Evolutionary conservation across 2,329 filamentous ascomycete species (phyloP).

Genomic region (Blumeria graminis): DNA sequence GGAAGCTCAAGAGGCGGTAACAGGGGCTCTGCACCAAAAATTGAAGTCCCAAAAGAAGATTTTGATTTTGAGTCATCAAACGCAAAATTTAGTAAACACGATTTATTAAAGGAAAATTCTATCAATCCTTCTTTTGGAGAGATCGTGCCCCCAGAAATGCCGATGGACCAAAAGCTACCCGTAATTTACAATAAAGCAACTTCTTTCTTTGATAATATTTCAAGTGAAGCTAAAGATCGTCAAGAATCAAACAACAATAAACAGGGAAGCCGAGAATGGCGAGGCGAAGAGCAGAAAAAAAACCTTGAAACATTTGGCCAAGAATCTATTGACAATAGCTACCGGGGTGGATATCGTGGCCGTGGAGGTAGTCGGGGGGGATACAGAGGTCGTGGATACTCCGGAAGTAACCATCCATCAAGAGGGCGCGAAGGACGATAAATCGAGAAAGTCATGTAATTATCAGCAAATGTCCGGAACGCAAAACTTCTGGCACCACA

Average conservation of each 20-base stretch:
- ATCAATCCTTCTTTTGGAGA: slow-evolving; percentile 46
- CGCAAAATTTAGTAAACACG: slow-evolving; percentile 71
- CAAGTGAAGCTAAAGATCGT: slow-evolving; percentile 75
- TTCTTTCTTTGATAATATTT: slow-evolving; percentile 98
- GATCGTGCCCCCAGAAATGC: slow-evolving; percentile 18
- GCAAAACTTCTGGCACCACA: no score
- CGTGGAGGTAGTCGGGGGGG: slow-evolving; percentile 35
- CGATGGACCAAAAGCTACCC: slow-evolving; percentile 20
- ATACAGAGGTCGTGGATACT: slow-evolving; percentile 7
- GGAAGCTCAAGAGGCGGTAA: slow-evolving; percentile 13
- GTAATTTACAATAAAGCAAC: slow-evolving; percentile 60
- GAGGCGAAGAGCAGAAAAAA: slow-evolving; percentile 76
- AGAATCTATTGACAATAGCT: slow-evolving; percentile 69
- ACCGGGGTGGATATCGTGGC: slow-evolving; percentile 53
- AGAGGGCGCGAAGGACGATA: no score
- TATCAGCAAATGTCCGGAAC: no score
- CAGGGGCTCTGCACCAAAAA: slow-evolving; percentile 29
- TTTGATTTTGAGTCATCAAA: slow-evolving; percentile 80
- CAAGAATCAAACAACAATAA: slow-evolving; percentile 41
- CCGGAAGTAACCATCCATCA: no score
- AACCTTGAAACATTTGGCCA: slow-evolving; percentile 98
- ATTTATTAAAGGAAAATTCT: slow-evolving; percentile 68
- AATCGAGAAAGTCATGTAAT: no score
- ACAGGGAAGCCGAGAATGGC: slow-evolving; percentile 66
- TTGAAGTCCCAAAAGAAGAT: slow-evolving; percentile 74